Base-by-base conservation (phyloP, 2,329 filamentous ascomycete species). In the Xylariaceae sp. region DNA sequence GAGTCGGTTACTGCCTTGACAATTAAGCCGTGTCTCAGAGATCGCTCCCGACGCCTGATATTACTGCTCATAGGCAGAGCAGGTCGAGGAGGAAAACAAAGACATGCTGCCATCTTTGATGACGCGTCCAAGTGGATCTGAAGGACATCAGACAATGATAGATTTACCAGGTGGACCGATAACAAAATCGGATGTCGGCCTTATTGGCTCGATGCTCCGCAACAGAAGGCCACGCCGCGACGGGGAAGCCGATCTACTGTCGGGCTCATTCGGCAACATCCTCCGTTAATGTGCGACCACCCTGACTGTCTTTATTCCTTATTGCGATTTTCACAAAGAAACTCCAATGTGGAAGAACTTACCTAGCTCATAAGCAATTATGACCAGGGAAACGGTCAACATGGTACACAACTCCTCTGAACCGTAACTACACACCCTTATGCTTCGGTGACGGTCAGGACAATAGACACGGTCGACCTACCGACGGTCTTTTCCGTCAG, bases 211-310 rank as follows among this genome's bases (percentile, higher is more conserved):
- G 10, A 1, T 51, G 2, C 55, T 60, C 15, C 57, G 58, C 51
- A 6, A 30, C 55, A 10, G 51, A 60, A 17, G 58, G 58, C 11
- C 45, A 51, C 17, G 45, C 55, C 5, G 58, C 51, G 7, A 60
- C 50, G 3, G 58, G 58, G 13, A 57, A 60, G 34, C 57, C 55
- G 8, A 60, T 60, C 57, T 3, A 51, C 57, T 47, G 57, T 57
- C 15, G 55, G 51, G 5, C 44, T 60, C 51, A 57, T 60, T 13
- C 51, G 23, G 51, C 47, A 11, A 34, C 7, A n/a, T 60, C 1
- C 49, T 55, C 4, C 4, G 15, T 18, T 55, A 57, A n/a, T 18
- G 37, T 4, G 51, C 5, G 23, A 30, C 35, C 23, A 30, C 23
- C 23, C 23, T 30, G 23, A 30, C 23, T 1, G 23, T 5, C 23